Evolutionary conservation across 2,329 filamentous ascomycete species (phyloP), one percentile per base, ranked within the genome.

Genomic region (Emmonsiellopsis sp.): DNA sequence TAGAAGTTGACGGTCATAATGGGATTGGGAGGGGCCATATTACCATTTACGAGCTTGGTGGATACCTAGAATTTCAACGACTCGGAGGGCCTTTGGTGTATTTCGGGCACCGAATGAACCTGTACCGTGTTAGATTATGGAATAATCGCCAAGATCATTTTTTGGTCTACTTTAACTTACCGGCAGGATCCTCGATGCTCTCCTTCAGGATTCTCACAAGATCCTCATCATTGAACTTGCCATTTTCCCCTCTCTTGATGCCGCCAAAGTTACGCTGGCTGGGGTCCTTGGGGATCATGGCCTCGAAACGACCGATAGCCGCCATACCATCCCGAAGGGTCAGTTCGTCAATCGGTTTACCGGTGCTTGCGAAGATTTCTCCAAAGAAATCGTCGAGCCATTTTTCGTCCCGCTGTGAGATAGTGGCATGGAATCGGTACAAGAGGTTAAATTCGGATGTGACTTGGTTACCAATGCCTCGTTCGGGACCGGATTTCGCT

Each of bases 31-130:
- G 41, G 38, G 11, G 7, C 37, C 31, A 46, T n/a, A 53, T 15
- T 51, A 56, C 88, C 88, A 93, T 56, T 80, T 79, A 34, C 88
- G 77, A 5, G 85, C 84, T 57, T 89, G 86, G 40, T 87, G 75
- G 51, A 93, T 92, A 34, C 87, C 87, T 5, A 92, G 72, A 38
- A 91, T 85, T 67, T 93, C 88, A 20, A 92, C 79, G 1, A 83
- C 79, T 57, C 83, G 81, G 79, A 93, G 81, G 16, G 84, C 79
- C 7, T 80, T 75, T 0, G 88, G 88, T 0, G 91, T 84, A 55
- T 87, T 86, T 7, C 81, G 81, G 0, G 81, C 81, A 0, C 85
- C 85, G 58, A 88, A 89, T 0, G 81, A 79, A 6, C 82, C 81
- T 61, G 44, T 45, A 41, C 30, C 16, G 10, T 13, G 20, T 47